Conservation (phyloP, 2,329 filamentous ascomycete genomes). For the Akanthomyces muscarius region DNA sequence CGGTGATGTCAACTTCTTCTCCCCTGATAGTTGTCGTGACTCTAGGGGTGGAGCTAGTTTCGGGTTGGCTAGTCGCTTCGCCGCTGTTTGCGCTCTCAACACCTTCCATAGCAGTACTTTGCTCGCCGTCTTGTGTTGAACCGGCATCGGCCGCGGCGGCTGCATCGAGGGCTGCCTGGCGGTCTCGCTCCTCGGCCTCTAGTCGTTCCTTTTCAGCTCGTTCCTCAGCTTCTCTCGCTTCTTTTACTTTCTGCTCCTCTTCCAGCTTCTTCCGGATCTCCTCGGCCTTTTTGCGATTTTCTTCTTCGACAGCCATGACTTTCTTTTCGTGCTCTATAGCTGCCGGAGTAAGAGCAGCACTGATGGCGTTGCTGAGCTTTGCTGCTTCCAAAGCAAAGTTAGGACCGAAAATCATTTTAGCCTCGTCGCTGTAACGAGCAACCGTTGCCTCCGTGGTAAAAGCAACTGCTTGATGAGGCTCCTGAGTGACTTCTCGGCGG, state of each 20-base stretch:
- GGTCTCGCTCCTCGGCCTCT: slow-evolving; percentile 67
- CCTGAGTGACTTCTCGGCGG: slow-evolving; percentile 47
- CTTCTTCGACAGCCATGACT: slow-evolving; percentile 56
- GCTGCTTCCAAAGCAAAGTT: slow-evolving; percentile 62
- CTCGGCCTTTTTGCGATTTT: slow-evolving; percentile 45
- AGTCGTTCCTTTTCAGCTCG: slow-evolving; percentile 62
- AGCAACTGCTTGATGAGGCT: slow-evolving; percentile 69
- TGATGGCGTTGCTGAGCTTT: slow-evolving; percentile 63
- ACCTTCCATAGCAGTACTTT: slow-evolving; percentile 66
- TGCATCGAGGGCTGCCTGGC: slow-evolving; percentile 53
- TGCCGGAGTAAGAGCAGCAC: slow-evolving; percentile 72
- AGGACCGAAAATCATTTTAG: slow-evolving; percentile 75
- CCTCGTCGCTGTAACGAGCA: slow-evolving; percentile 84
- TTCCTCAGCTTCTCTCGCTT: slow-evolving; percentile 49
- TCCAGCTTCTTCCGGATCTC: slow-evolving; percentile 59
- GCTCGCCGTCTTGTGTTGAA: slow-evolving; percentile 16
- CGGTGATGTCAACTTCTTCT: slow-evolving; percentile 86
- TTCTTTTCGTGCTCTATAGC: slow-evolving; percentile 79
- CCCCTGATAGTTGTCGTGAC: slow-evolving; percentile 82
- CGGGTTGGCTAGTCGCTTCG: slow-evolving; percentile 12
- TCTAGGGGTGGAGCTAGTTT: slow-evolving; percentile 42
- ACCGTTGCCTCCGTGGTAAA: slow-evolving; percentile 71
- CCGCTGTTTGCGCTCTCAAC: slow-evolving; percentile 51
- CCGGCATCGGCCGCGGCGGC: slow-evolving; percentile 45
- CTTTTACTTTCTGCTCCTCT: slow-evolving; percentile 52